Evolutionary conservation across 2,329 filamentous ascomycete genomes (phyloP).

Genomic region (Trichoderma asperellum): DNA sequence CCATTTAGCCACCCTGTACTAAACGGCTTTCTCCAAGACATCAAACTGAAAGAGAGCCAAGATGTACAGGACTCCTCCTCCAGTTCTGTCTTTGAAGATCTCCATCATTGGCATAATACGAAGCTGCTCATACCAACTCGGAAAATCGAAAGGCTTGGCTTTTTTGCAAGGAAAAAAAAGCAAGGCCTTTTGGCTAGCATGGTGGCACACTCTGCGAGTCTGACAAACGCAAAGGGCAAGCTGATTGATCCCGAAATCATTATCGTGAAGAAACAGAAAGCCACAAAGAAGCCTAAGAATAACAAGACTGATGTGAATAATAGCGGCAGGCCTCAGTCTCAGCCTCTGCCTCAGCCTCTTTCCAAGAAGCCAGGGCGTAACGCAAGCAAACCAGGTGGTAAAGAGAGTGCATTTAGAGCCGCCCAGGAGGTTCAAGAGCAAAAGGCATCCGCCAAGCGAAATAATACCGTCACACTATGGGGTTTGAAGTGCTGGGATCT

Average conservation of each 20-base stretch:
- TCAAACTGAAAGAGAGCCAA: conserved; percentile 43
- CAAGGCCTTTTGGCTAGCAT: conserved; percentile 71
- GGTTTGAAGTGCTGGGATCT: conserved; percentile 40
- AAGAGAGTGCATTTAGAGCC: conserved; percentile 44
- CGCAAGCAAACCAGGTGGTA: conserved; percentile 37
- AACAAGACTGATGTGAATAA: conserved; percentile 5
- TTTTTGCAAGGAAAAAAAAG: conserved; percentile 51
- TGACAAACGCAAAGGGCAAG: conserved; percentile 67
- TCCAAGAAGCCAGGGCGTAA: conserved; percentile 33
- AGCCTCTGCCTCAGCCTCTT: not conserved
- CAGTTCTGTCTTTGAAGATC: conserved; percentile 51
- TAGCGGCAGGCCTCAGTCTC: conserved; percentile 30
- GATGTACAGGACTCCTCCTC: conserved; percentile 19
- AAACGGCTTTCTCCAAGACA: conserved; percentile 49
- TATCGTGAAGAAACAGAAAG: conserved; percentile 47
- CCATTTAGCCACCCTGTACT: conserved; percentile 54
- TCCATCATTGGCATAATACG: conserved; percentile 66
- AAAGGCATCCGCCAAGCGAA: conserved; percentile 33
- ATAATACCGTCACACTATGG: conserved; percentile 5
- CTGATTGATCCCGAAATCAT: conserved; percentile 67
- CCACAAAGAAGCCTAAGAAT: conserved; percentile 25
- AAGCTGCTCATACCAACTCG: conserved; percentile 49
- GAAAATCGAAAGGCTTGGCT: conserved; percentile 35
- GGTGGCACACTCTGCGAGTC: conserved; percentile 68
- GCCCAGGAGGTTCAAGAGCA: conserved; percentile 43